Evolutionary conservation across 495 filamentous ascomycete genomes (phyloP).

Genomic region (Tetracladium marchalianum): DNA sequence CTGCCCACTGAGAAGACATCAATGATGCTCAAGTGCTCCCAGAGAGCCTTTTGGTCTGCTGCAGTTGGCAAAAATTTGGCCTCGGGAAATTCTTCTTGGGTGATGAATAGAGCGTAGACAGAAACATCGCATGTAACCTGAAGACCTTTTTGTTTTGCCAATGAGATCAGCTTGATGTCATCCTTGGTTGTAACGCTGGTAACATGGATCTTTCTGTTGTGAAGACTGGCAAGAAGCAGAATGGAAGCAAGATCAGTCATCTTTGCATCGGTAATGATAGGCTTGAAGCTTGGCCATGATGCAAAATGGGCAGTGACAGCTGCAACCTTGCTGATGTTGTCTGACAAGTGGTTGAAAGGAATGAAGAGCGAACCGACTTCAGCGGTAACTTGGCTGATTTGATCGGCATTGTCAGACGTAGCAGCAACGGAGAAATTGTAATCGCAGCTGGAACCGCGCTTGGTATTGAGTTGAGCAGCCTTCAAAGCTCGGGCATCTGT

Average conservation of each 20-base stretch:
- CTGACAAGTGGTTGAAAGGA: slow-evolving; percentile 78
- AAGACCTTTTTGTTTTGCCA: slow-evolving; percentile 74
- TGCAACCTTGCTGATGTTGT: slow-evolving; percentile 80
- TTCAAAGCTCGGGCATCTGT: slow-evolving; percentile 64
- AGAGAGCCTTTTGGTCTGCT: slow-evolving; percentile 67
- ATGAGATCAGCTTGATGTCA: slow-evolving; percentile 69
- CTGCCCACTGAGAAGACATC: slow-evolving; percentile 81
- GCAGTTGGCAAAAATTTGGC: slow-evolving; percentile 57
- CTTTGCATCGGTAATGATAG: slow-evolving; percentile 79
- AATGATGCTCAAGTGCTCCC: slow-evolving; percentile 68
- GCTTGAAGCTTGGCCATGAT: slow-evolving; percentile 72
- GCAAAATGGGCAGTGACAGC: slow-evolving; percentile 74
- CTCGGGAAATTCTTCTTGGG: slow-evolving; percentile 62
- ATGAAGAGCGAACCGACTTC: slow-evolving; percentile 82
- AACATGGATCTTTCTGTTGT: slow-evolving; percentile 76
- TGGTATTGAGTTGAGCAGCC: slow-evolving; percentile 66
- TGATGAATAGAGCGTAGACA: slow-evolving; percentile 72
- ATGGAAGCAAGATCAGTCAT: slow-evolving; percentile 75
- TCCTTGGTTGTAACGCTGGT: slow-evolving; percentile 75
- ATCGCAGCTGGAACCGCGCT: slow-evolving; percentile 59
- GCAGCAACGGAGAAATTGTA: slow-evolving; percentile 82
- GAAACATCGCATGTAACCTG: slow-evolving; percentile 81
- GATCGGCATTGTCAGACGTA: slow-evolving; percentile 64
- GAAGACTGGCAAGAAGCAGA: slow-evolving; percentile 69
- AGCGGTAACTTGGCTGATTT: slow-evolving; percentile 59